A percentile compares a stretch with the other conserved stretches of the same genome.
Evolutionary conservation across 73 alveolate genomes (phyloP).

Genomic region (Paraurostyla sp.): DNA sequence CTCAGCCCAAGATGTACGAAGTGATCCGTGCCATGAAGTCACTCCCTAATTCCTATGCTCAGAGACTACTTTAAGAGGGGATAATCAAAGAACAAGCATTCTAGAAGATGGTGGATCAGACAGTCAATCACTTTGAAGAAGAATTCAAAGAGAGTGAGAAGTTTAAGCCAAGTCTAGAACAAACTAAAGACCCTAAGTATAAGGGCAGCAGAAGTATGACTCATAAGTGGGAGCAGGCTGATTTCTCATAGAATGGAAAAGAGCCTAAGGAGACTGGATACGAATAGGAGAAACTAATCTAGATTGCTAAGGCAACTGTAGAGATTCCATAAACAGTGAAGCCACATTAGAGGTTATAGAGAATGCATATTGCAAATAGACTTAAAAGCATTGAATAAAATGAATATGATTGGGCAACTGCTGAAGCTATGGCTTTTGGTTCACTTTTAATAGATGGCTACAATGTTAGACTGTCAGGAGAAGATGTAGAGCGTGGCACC

Average conservation of each 20-base stretch:
- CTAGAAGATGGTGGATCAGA: conserved; percentile 71
- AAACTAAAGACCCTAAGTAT: conserved; percentile 68
- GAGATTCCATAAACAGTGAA: conserved; percentile 72
- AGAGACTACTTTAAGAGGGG: conserved; percentile 74
- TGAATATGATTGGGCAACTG: conserved; percentile 88
- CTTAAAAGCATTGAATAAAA: conserved; percentile 69
- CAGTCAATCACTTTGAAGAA: conserved; percentile 70
- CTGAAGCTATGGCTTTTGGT: conserved; percentile 94
- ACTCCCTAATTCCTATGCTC: conserved; percentile 67
- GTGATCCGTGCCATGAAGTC: conserved; percentile 73
- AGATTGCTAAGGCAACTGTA: conserved; percentile 80
- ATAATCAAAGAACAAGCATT: conserved; percentile 66
- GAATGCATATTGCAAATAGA: conserved; percentile 79
- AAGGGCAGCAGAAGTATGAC: conserved; percentile 82
- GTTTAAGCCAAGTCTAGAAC: conserved; percentile 65
- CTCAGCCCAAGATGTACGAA: conserved; percentile 87
- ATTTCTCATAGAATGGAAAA: conserved; percentile 73
- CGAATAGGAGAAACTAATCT: conserved; percentile 31
- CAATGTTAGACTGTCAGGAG: conserved; percentile 83
- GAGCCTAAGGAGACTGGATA: conserved; percentile 75
- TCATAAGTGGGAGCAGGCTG: conserved; percentile 82
- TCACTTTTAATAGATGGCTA: conserved; percentile 84
- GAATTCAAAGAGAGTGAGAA: conserved; percentile 79
- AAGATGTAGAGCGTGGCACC: conserved; percentile 91
- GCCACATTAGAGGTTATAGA: conserved; percentile 78